A percentile compares a stretch with the other conserved stretches of the same genome.
These are phyloP conservation scores for Corymbia calophylla DNA, from an alignment of 441 rosid genomes.

Conservation along the genomic window DNA sequence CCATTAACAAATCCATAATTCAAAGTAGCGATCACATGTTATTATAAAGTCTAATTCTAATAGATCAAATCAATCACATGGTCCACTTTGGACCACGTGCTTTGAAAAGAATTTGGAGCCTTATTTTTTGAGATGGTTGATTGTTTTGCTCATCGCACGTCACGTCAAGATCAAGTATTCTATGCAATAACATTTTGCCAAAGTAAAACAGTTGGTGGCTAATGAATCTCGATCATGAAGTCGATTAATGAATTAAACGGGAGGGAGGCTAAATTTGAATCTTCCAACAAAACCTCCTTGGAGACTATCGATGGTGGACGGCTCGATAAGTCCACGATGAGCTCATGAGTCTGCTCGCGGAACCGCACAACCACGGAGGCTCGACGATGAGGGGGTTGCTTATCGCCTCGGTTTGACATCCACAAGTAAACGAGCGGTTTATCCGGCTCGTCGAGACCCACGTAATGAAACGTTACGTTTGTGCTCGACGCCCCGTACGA, in stretches of 20 bases:
- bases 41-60: not conserved
- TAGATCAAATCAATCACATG: not conserved
- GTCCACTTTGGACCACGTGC: not conserved
- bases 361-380: slow-evolving; percentile 57
- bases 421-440: slow-evolving; percentile 46
- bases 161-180: not conserved
- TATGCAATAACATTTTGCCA: not conserved
- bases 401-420: slow-evolving; percentile 11
- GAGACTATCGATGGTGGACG: not conserved
- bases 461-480: slow-evolving; percentile 55
- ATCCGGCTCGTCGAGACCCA: slow-evolving; percentile 68
- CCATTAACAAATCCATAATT: not conserved
- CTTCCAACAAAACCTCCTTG: not conserved
- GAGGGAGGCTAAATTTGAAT: not conserved
- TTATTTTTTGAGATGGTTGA: not conserved
- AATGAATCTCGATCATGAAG: not conserved
- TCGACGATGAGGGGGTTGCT: slow-evolving; percentile 24
- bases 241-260: not conserved
- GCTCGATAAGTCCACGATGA: slow-evolving; percentile 36
- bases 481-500: slow-evolving; percentile 26
- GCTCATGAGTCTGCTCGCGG: slow-evolving; percentile 41
- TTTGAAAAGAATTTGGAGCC: not conserved
- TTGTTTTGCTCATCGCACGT: not conserved
- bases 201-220: not conserved
- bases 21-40: not conserved